Evolutionary conservation across 495 filamentous ascomycete genomes (phyloP), one percentile per base, ranked within the genome.

Genomic region (Penicillium fimorum): DNA sequence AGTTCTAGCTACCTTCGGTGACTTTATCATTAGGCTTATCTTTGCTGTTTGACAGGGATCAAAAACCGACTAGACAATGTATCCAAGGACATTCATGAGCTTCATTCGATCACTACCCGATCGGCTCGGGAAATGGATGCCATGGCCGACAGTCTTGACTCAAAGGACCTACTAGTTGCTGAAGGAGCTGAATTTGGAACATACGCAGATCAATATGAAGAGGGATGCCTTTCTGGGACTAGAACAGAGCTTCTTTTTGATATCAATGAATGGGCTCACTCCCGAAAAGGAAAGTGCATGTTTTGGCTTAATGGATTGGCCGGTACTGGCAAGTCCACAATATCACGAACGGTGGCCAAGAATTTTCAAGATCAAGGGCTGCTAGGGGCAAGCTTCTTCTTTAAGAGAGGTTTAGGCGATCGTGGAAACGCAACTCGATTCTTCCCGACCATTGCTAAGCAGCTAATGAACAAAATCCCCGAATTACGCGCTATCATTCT

Each of bases 351-450:
- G 11, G 25, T 74, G 0, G 69, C 65, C 0, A n/a, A 15, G 5
- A 41, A 5, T 2, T 57, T 64, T 11, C 51, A 0, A 18, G 50
- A n/a, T n/a, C 6, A 33, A 46, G 5, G 22, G 0, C 15, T 40
- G 0, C 57, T 71, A 5, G 69, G 60, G 10, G 70, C 59, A 1
- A 78, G 68, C 58, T n/a, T n/a, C n/a, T n/a, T n/a, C n/a, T n/a
- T n/a, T n/a, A n/a, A n/a, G n/a, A n/a, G n/a, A n/a, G n/a, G 80
- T 81, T 63, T 79, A 8, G 64, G 68, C 2, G 74, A 81, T 51
- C 65, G 68, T 40, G 70, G 66, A 3, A 67, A 64, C 33, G 72
- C 72, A 11, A 58, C 18, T 3, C 63, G 62, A 27, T 62, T 82
- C 50, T 71, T 82, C 44, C 58, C 77, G 5, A 79, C 76, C 0